Evolutionary conservation across 257 asterid genomes (phyloP).

Genomic region (Oldenlandia corymbosa): DNA sequence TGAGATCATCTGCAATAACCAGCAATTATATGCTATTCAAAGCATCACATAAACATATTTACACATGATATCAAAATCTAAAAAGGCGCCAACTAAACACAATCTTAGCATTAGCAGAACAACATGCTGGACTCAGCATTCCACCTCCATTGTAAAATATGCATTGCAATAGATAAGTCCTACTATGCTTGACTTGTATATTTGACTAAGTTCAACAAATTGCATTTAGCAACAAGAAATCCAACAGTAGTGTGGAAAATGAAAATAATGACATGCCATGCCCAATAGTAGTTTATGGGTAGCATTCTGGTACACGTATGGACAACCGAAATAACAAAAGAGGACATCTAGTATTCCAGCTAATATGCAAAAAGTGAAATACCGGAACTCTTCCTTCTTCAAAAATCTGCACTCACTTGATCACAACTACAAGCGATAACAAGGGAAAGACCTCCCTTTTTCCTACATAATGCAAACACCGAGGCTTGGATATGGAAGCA

Average conservation of each 20-base stretch:
- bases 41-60: not conserved
- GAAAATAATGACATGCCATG: not conserved
- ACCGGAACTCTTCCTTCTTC: not conserved
- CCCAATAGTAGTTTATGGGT: not conserved
- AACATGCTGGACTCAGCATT: not conserved
- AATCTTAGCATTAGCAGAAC: not conserved
- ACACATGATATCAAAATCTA: no score
- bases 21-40: not conserved
- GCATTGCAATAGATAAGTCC: not conserved
- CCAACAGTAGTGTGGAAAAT: not conserved
- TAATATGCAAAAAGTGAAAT: no score
- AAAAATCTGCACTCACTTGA: not conserved
- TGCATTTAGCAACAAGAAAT: no score
- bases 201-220: no score
- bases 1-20: conserved; percentile 55
- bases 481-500: not conserved
- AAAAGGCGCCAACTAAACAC: not conserved
- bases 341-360: no score
- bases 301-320: not conserved
- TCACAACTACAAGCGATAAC: not conserved
- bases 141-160: not conserved
- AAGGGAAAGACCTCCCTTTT: not conserved
- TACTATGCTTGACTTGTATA: not conserved
- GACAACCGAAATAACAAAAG: not conserved
- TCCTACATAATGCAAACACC: not conserved